A percentile compares a stretch with the other conserved stretches of the same genome.
These are phyloP conservation scores for Capsicum pubescens DNA, from an alignment of 257 asterid species.

Conservation along the genomic window DNA sequence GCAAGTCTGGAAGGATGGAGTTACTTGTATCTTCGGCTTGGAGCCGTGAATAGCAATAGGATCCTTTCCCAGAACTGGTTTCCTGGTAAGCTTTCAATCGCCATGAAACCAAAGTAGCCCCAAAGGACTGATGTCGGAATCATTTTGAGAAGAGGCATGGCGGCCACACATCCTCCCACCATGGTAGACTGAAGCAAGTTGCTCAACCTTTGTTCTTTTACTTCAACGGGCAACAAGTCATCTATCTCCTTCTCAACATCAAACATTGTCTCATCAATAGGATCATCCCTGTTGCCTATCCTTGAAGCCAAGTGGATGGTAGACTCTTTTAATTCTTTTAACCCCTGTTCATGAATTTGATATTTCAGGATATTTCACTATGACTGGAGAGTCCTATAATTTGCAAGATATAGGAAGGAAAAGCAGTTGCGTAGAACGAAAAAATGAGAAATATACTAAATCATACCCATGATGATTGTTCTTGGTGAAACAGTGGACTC, in stretches of 20 bases:
- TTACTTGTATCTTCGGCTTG: slow-evolving; percentile 41
- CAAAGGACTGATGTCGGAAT: slow-evolving; percentile 37
- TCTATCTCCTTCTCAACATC: slow-evolving; percentile 39
- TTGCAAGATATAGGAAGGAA: neutral
- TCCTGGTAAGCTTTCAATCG: slow-evolving; percentile 39
- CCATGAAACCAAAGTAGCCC: slow-evolving; percentile 40
- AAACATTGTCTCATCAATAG: slow-evolving; percentile 33
- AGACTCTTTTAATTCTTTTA: slow-evolving; percentile 37
- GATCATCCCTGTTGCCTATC: slow-evolving; percentile 27
- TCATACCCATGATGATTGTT: slow-evolving; percentile 39
- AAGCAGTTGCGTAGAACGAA: neutral
- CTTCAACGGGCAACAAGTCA: slow-evolving; percentile 41
- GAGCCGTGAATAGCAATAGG: slow-evolving; percentile 35
- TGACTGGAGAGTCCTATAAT: neutral
- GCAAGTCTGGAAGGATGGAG: neutral
- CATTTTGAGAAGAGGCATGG: slow-evolving; percentile 38
- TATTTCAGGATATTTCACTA: slow-evolving; percentile 22
- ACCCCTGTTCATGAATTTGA: slow-evolving; percentile 24
- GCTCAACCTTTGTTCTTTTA: slow-evolving; percentile 37
- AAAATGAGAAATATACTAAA: neutral
- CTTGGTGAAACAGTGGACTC: slow-evolving; percentile 35
- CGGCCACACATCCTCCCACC: slow-evolving; percentile 43
- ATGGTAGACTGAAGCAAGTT: slow-evolving; percentile 38
- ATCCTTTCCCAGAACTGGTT: slow-evolving; percentile 38
- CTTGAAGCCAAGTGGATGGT: slow-evolving; percentile 30